These are phyloP conservation scores for Tetrahymena elliotti DNA, from an alignment of 73 alveolate species.

Conservation along the genomic window DNA sequence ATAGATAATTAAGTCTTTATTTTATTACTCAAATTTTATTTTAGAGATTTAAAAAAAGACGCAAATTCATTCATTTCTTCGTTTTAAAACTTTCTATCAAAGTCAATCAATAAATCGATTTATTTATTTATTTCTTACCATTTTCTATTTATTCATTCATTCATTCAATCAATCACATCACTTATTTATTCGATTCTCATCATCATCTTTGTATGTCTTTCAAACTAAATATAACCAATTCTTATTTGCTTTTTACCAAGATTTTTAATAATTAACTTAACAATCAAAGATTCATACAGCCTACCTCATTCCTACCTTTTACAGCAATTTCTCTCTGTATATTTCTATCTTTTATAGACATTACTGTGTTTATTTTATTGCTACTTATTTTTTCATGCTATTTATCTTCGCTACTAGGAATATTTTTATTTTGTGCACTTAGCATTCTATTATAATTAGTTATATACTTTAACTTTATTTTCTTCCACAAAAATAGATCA, in stretches of 20 bases:
- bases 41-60: not conserved
- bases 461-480: not conserved
- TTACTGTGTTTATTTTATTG: not conserved
- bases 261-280: too few relatives aligned
- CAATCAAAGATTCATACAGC: too few relatives aligned
- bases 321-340: too few relatives aligned
- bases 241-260: too few relatives aligned
- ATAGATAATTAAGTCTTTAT: not conserved
- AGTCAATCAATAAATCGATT: not conserved
- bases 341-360: not conserved
- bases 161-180: too few relatives aligned
- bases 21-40: not conserved
- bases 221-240: too few relatives aligned
- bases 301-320: too few relatives aligned
- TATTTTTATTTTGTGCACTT: not conserved
- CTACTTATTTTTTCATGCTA: not conserved
- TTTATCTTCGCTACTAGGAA: not conserved
- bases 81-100: not conserved
- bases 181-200: too few relatives aligned
- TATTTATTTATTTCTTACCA: too few relatives aligned
- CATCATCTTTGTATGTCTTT: too few relatives aligned
- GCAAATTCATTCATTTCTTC: not conserved
- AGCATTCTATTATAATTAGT: not conserved
- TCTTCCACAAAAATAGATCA: not conserved
- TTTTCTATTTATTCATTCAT: too few relatives aligned